Evolutionary conservation across 192 early-diverging fungal genomes (phyloP), one percentile per base, ranked within the genome.

Genomic region (Entophlyctis luteolus): DNA sequence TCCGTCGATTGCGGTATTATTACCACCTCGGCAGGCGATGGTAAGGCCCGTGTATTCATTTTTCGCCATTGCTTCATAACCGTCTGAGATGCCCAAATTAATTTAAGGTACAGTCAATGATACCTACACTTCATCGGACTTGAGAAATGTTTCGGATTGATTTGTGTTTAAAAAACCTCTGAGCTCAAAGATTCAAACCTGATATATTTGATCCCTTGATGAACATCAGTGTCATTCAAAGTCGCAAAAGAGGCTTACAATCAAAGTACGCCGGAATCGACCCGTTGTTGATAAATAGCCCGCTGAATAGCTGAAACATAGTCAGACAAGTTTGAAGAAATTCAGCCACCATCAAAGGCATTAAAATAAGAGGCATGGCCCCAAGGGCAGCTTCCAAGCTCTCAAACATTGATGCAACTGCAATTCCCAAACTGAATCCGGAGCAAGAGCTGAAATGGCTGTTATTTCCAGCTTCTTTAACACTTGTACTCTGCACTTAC

Each of bases 231-330:
- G 22, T 23, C 22, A 45, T 6, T 50, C 35, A 28, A 39, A 50
- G n/a, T n/a, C 3, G 38, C 23, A 46, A 62, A 49, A 46, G 4
- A 25, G 23, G 25, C 36, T 49, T 22, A 62, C 67, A 84, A 34
- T 74, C 74, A 55, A 87, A 70, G 70, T 76, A 87, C 2, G 71
- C 80, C 0, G 86, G 81, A 32, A 83, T 82, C 31, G 75, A 76
- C 4, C 74, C 80, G 6, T 73, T 75, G 63, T 87, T 87, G 62
- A 87, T 78, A 31, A 87, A 75, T 46, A 87, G 75, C 3, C 86
- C 86, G 34, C 78, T 76, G 36, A 70, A 70, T 6, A 70, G 29
- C 67, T 68, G 35, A 27, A 59, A 34, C 29, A 36, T 48, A 8
- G 48, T 6, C n/a, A 34, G 46, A 14, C 48, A 28, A 52, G 23